phyloP scores from a whole-genome alignment of 1,284 basidiomycete species.

The Cryptococcus sp. region DNA sequence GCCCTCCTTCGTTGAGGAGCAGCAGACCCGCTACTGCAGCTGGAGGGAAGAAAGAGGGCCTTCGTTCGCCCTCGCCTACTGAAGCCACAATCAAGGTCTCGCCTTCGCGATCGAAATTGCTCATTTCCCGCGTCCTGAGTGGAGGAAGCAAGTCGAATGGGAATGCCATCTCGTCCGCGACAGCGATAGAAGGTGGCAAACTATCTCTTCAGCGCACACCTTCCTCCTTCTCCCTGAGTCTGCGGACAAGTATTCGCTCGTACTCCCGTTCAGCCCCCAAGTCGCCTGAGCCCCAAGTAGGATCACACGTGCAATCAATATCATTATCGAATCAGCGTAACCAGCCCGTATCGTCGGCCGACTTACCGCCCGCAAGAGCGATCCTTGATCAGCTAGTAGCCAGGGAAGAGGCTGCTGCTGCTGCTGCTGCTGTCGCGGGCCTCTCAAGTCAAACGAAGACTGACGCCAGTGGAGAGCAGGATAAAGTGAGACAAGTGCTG shows the following conservation, averaged over 20 bases:
- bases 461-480: neutral
- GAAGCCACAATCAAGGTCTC: neutral
- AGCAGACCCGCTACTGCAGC: too few species aligned
- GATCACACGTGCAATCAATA: neutral
- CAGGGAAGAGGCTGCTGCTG: slow-evolving; percentile 2
- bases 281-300: neutral
- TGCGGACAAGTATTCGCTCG: slow-evolving; percentile 4
- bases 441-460: neutral
- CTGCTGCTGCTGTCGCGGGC: neutral
- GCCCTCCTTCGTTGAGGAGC: too few species aligned
- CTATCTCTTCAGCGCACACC: neutral
- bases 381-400: slow-evolving; percentile 11
- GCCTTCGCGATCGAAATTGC: neutral
- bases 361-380: neutral
- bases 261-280: slow-evolving; percentile 3
- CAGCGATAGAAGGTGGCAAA: neutral
- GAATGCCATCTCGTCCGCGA: too few species aligned
- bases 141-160: too few species aligned
- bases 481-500: slow-evolving; percentile 10
- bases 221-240: slow-evolving; percentile 1
- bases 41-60: too few species aligned
- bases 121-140: neutral
- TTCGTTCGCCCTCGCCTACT: neutral
- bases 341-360: neutral
- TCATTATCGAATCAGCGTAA: too few species aligned